Evolutionary conservation across 2,329 filamentous ascomycete genomes (phyloP).

Genomic region (Akanthomyces lecanii): DNA sequence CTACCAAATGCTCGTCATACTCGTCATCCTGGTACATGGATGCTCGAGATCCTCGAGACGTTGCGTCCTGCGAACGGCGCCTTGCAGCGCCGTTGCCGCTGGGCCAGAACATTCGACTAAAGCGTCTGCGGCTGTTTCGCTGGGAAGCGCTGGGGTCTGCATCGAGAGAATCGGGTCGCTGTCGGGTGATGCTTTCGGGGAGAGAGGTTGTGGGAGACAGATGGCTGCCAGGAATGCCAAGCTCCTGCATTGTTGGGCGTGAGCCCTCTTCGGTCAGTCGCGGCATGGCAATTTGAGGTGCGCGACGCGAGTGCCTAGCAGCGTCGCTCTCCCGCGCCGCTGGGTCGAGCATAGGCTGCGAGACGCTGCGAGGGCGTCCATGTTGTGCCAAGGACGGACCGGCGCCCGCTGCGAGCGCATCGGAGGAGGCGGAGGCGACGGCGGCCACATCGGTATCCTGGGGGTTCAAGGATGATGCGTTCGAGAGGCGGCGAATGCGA

Average conservation of each 20-base stretch:
- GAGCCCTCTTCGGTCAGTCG: slow-evolving; percentile 37
- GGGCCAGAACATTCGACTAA: slow-evolving; percentile 16
- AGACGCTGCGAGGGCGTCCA: slow-evolving; percentile 36
- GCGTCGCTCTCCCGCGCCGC: slow-evolving; percentile 20
- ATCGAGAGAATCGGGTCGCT: not conserved
- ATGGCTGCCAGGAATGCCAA: slow-evolving; percentile 24
- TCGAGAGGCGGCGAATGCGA: slow-evolving; percentile 16
- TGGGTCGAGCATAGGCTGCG: slow-evolving; percentile 30
- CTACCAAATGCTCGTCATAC: slow-evolving; percentile 37
- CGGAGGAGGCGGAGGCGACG: not conserved
- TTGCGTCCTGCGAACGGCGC: slow-evolving; percentile 8
- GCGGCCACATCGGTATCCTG: not conserved
- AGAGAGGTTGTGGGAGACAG: slow-evolving; percentile 27
- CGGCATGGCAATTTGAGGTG: slow-evolving; percentile 33
- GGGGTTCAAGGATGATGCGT: not conserved
- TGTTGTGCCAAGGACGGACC: not conserved
- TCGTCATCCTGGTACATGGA: slow-evolving; percentile 25
- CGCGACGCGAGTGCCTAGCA: slow-evolving; percentile 28
- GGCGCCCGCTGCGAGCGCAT: not conserved
- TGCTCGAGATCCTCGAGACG: not conserved
- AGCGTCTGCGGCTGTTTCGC: slow-evolving; percentile 6
- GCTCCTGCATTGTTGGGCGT: slow-evolving; percentile 33
- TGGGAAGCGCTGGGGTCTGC: not conserved
- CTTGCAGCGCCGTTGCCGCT: not conserved
- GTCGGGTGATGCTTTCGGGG: slow-evolving; percentile 20